A percentile compares a stretch with the other conserved stretches of the same genome.
These are phyloP conservation scores for Nannochloris sp. DNA, from an alignment of 139 green algal species.

Conservation along the genomic window DNA sequence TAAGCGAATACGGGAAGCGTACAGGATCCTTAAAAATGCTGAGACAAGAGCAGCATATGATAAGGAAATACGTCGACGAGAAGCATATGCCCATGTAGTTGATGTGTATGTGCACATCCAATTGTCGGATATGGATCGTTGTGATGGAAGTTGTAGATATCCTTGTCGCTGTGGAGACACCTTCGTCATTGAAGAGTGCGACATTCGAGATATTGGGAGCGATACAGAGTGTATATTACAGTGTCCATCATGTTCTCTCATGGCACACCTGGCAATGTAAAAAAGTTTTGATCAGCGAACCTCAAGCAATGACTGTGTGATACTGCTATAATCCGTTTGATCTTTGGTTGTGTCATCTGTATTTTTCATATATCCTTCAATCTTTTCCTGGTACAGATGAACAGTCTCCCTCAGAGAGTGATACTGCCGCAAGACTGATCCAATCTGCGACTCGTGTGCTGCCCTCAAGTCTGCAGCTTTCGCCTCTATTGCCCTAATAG, in stretches of 20 bases:
- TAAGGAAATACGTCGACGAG: not conserved
- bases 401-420: conserved; percentile 28
- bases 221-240: not conserved
- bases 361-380: conserved; percentile 29
- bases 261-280: not conserved
- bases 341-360: not conserved
- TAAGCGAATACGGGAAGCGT: conserved; percentile 6
- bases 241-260: conserved; percentile 2
- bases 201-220: not conserved
- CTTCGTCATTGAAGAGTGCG: conserved; percentile 1
- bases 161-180: conserved; percentile 29
- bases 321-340: not conserved
- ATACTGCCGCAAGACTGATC: conserved; percentile 32
- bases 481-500: conserved; percentile 32
- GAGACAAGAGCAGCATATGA: conserved; percentile 12
- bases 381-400: conserved; percentile 28
- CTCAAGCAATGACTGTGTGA: not conserved
- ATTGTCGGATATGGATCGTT: not conserved
- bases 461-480: conserved; percentile 25
- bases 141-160: conserved; percentile 1
- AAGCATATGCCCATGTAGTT: not conserved
- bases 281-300: not conserved
- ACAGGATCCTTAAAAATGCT: not conserved
- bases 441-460: conserved; percentile 29
- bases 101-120: not conserved